Conservation (phyloP, 2,329 filamentous ascomycete species). For the Exophiala alcalophila region DNA sequence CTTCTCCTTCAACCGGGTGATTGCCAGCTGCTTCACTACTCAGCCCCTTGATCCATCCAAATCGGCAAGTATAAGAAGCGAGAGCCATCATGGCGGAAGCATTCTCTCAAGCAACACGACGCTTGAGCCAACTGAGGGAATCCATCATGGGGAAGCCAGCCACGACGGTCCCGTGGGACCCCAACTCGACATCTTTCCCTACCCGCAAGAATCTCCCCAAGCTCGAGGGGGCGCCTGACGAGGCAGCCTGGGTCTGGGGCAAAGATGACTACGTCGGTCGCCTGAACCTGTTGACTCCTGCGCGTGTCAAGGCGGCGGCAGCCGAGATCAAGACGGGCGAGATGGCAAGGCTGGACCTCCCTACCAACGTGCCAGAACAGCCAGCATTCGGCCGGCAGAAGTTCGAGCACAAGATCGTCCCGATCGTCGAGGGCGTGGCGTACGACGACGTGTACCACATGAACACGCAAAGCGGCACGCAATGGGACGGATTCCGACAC, state of each 20-base stretch:
- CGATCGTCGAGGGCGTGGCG: constrained; percentile 35
- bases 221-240: constrained; percentile 52
- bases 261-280: constrained; percentile 48
- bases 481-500: constrained; percentile 53
- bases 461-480: constrained; percentile 50
- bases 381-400: constrained; percentile 53
- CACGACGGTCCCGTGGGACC: constrained; percentile 53
- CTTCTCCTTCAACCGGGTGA: no score
- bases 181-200: constrained; percentile 52
- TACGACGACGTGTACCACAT: constrained; percentile 47
- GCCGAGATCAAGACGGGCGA: constrained; percentile 56
- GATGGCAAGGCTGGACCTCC: constrained; percentile 55
- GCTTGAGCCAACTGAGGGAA: constrained; percentile 46
- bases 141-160: constrained; percentile 47
- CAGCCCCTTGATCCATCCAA: no score
- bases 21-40: no score
- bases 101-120: constrained; percentile 26
- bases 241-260: constrained; percentile 61
- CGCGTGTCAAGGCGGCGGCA: constrained; percentile 52
- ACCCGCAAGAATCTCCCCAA: constrained; percentile 52
- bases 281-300: constrained; percentile 56
- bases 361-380: constrained; percentile 51
- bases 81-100: constrained; percentile 18
- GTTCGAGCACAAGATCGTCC: constrained; percentile 56
- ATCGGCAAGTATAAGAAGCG: neutral